These are phyloP conservation scores for Trifolium repens DNA, from an alignment of 306 rosid genomes.

Conservation along the genomic window DNA sequence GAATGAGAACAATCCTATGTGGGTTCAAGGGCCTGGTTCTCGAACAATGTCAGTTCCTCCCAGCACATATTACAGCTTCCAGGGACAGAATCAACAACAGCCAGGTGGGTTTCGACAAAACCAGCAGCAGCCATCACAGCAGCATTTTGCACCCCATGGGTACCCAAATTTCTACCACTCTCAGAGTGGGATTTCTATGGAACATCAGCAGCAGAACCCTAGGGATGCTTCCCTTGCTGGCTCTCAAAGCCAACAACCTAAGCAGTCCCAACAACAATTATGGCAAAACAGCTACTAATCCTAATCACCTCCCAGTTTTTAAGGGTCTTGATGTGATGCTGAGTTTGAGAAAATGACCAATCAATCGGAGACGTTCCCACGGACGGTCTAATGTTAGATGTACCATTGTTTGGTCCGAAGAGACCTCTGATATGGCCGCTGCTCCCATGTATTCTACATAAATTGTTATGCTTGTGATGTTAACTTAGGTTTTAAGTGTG, in stretches of 20 bases:
- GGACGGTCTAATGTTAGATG: conserved; percentile 59
- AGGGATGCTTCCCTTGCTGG: conserved; percentile 79
- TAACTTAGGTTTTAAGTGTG: conserved; percentile 82
- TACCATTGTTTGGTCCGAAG: conserved; percentile 73
- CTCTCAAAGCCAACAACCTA: conserved; percentile 79
- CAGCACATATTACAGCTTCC: conserved; percentile 82
- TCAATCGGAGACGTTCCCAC: conserved; percentile 55
- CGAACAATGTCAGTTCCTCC: conserved; percentile 88
- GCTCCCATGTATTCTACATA: conserved; percentile 76
- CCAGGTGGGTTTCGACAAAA: conserved; percentile 78
- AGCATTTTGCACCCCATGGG: conserved; percentile 59
- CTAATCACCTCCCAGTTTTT: conserved; percentile 61
- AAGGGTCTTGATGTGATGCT: conserved; percentile 60
- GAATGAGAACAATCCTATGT: conserved; percentile 93
- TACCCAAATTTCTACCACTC: conserved; percentile 89
- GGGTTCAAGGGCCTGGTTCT: conserved; percentile 97
- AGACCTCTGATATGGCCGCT: conserved; percentile 74
- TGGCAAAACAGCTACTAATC: conserved; percentile 98
- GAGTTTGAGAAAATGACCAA: conserved; percentile 71
- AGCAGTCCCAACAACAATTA: conserved; percentile 94
- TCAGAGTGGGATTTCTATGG: conserved; percentile 79
- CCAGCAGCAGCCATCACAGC: conserved; percentile 96
- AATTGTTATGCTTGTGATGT: conserved; percentile 59
- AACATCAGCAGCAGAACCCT: conserved; percentile 84
- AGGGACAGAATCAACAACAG: conserved; percentile 90